phyloP scores from a whole-genome alignment of 495 filamentous ascomycete species.

The Rhizodiscina lignyota region DNA sequence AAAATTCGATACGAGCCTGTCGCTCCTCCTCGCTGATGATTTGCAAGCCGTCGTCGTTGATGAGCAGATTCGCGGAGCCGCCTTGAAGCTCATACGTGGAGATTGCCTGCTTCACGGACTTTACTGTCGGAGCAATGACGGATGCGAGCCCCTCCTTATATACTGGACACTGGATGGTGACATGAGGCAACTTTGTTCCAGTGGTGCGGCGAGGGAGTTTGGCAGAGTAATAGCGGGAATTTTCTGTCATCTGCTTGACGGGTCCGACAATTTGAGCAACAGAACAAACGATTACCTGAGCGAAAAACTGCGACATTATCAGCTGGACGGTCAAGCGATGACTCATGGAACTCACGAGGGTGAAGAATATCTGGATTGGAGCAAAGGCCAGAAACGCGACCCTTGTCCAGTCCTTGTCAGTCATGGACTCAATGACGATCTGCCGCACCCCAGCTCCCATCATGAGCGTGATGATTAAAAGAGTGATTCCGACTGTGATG shows the following conservation, averaged over 20 bases:
- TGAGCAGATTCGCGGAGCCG: constrained; percentile 64
- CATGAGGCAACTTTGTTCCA: constrained; percentile 37
- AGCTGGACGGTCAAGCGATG: not conserved
- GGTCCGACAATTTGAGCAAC: constrained; percentile 60
- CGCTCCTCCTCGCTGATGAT: constrained; percentile 49
- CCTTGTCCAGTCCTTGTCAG: constrained; percentile 43
- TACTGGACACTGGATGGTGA: constrained; percentile 57
- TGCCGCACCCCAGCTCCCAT: constrained; percentile 50
- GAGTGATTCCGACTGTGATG: constrained; percentile 43
- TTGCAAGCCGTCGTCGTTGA: constrained; percentile 69
- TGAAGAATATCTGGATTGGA: constrained; percentile 65
- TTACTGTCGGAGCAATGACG: constrained; percentile 52
- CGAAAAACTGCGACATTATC: constrained; percentile 37
- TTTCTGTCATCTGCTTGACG: constrained; percentile 49
- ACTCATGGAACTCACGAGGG: constrained; percentile 27
- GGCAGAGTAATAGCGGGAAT: constrained; percentile 68
- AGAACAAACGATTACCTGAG: constrained; percentile 46
- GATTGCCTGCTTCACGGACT: constrained; percentile 55
- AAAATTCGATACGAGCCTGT: constrained; percentile 47
- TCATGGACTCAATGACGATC: constrained; percentile 48
- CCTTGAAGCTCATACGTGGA: constrained; percentile 68
- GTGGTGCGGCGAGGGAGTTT: constrained; percentile 40
- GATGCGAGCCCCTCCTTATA: constrained; percentile 53
- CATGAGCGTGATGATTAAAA: constrained; percentile 42
- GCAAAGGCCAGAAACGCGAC: constrained; percentile 43